Evolutionary conservation across 2,329 filamentous ascomycete species (phyloP).

Genomic region (Ophiostoma fasciatum): DNA sequence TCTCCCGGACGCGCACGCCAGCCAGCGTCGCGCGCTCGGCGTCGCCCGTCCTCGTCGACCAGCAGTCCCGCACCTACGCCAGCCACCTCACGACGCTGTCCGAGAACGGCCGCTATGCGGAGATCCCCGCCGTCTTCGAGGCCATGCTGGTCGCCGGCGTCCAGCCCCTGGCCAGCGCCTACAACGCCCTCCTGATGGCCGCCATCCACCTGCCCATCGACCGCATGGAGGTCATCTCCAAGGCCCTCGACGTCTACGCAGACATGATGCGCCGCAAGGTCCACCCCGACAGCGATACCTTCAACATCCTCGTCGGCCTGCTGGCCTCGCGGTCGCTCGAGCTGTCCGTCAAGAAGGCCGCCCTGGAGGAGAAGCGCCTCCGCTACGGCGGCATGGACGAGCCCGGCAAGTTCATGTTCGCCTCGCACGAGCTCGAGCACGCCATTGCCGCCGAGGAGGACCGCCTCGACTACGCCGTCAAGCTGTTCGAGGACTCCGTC

Average conservation of each 20-base stretch:
- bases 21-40: constrained; percentile 37
- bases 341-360: constrained; percentile 55
- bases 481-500: constrained; percentile 68
- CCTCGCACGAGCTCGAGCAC: constrained; percentile 74
- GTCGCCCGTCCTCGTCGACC: constrained; percentile 44
- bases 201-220: constrained; percentile 69
- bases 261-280: constrained; percentile 88
- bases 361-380: constrained; percentile 64
- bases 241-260: constrained; percentile 86
- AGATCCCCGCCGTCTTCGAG: constrained; percentile 86
- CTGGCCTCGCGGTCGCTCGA: constrained; percentile 70
- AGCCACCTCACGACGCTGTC: constrained; percentile 65
- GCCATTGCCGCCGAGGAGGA: constrained; percentile 79
- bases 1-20: constrained; percentile 27
- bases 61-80: constrained; percentile 57
- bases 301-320: constrained; percentile 72
- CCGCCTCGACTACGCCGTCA: constrained; percentile 69
- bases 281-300: constrained; percentile 68
- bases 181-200: constrained; percentile 77
- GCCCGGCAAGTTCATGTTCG: constrained; percentile 73
- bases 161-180: constrained; percentile 69
- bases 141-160: constrained; percentile 72
- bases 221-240: constrained; percentile 72
- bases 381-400: constrained; percentile 79
- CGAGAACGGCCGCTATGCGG: constrained; percentile 57